These are phyloP conservation scores for Dothideomycetidae sp. DNA, from an alignment of 2,329 filamentous ascomycete species.

Conservation along the genomic window DNA sequence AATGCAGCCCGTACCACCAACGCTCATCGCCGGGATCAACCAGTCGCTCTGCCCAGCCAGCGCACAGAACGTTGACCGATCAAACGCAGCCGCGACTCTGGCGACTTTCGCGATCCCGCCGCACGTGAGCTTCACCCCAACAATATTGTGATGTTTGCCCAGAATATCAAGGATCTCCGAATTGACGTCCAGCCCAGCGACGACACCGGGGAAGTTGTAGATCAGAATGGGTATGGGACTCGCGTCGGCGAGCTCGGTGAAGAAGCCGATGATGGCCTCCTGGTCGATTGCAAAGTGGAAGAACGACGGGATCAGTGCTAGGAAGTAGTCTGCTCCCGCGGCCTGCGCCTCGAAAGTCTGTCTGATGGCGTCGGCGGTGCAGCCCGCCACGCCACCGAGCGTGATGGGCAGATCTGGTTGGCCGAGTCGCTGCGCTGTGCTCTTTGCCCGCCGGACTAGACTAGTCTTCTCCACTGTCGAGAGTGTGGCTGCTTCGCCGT, in stretches of 20 bases:
- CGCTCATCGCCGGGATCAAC: slow-evolving; percentile 42
- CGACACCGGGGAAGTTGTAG: slow-evolving; percentile 35
- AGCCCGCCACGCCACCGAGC: slow-evolving; percentile 61
- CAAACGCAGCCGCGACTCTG: slow-evolving; percentile 25
- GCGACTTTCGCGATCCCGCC: slow-evolving; percentile 30
- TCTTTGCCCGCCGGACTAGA: slow-evolving; percentile 55
- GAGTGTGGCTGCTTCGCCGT: slow-evolving; percentile 70
- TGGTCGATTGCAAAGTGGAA: slow-evolving; percentile 28
- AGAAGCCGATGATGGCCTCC: slow-evolving; percentile 23
- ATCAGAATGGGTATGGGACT: slow-evolving; percentile 30
- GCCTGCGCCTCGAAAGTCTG: slow-evolving; percentile 25
- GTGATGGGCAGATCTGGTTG: slow-evolving; percentile 55
- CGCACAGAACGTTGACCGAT: slow-evolving; percentile 23
- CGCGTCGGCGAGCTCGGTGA: slow-evolving; percentile 24
- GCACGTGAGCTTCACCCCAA: slow-evolving; percentile 26
- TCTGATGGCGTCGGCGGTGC: slow-evolving; percentile 29
- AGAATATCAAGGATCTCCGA: slow-evolving; percentile 26
- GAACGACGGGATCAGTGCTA: slow-evolving; percentile 28
- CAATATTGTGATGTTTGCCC: slow-evolving; percentile 24
- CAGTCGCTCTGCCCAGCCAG: slow-evolving; percentile 32
- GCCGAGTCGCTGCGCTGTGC: slow-evolving; percentile 52
- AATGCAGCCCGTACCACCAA: slow-evolving; percentile 46
- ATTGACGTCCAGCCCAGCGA: slow-evolving; percentile 31
- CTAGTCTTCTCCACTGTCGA: slow-evolving; percentile 53
- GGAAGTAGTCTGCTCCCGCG: slow-evolving; percentile 26